These are phyloP conservation scores for Mycena leptocephala DNA, from an alignment of 768 basidiomycete species.

Conservation along the genomic window DNA sequence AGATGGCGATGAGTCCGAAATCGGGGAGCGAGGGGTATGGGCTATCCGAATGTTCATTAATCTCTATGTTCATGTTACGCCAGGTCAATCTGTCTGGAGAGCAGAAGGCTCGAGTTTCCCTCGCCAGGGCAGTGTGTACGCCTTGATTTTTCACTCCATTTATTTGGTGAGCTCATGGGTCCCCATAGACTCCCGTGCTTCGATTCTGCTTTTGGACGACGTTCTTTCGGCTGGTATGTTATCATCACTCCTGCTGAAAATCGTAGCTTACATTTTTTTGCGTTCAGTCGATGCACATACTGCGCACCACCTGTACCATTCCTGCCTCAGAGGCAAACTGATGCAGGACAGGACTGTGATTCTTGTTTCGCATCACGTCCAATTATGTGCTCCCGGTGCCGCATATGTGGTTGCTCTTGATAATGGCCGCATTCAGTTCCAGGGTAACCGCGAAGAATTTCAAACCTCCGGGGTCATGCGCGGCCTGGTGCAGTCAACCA, in stretches of 20 bases:
- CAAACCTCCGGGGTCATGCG: conserved; percentile 75
- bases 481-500: conserved; percentile 78
- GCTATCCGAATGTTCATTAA: conserved; percentile 42
- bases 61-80: conserved; percentile 44
- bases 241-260: too few species aligned
- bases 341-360: conserved; percentile 88
- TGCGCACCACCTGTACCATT: conserved; percentile 58
- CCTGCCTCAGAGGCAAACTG: conserved; percentile 89
- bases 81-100: conserved; percentile 73
- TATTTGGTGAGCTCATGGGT: too few species aligned
- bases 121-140: conserved; percentile 85
- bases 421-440: conserved; percentile 82
- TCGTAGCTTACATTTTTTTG: background rate
- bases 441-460: conserved; percentile 78
- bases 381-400: conserved; percentile 87
- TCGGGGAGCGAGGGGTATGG: conserved; percentile 87
- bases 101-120: conserved; percentile 81
- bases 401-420: conserved; percentile 87
- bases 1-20: conserved; percentile 91
- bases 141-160: too few species aligned
- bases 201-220: too few species aligned
- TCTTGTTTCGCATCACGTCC: conserved; percentile 95
- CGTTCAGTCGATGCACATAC: background rate
- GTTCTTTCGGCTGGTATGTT: too few species aligned
- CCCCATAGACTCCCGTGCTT: too few species aligned